Base-by-base conservation (phyloP, 805 yeast species). In the Yamadazyma insecticola region DNA sequence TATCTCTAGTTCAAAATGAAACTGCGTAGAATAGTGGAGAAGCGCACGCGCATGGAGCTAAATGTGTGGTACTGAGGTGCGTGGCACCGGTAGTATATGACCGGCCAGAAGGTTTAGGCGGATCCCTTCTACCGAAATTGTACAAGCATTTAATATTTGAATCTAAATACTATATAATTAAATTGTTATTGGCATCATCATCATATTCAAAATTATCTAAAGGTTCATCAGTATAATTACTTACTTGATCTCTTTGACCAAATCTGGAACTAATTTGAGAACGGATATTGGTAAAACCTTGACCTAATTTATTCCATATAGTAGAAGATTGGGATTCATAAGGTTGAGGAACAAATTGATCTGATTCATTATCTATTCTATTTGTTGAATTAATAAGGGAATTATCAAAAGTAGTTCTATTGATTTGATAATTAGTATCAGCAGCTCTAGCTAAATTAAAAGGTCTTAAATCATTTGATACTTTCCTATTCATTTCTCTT, bases 161-260 rank as follows among this genome's bases (percentile, higher is more conserved):
- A n/a, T n/a, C n/a, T n/a, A n/a, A n/a, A n/a, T n/a, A n/a, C 44
- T 51, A 58, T 32, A 60, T 33, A 24, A 60, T 48, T 30, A 62
- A 40, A 24, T 51, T 51, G 25, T 56, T 62, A 19, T 58, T 45
- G 20, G 58, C 60, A 37, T 60, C 64, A 13, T 50, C 60, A 40
- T 60, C 66, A 32, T 59, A 53, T 32, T 48, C 48, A 30, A 51
- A 55, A 15, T 46, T 39, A 22, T 59, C 65, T 9, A 53, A 35
- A 4, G 62, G 51, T 11, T 48, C 57, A 30, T 57, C 60, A n/a
- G 51, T 39, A 30, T 49, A 51, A 13, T 24, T 28, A 11, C 37
- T 20, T n/a, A n/a, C n/a, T n/a, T n/a, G n/a, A n/a, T n/a, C n/a
- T 12, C 20, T 16, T 8, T 14, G 18, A 9, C 18, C 22, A 8